Base-by-base conservation (phyloP, 2,329 filamentous ascomycete genomes). In the Aspergillus pseudoglaucus region DNA sequence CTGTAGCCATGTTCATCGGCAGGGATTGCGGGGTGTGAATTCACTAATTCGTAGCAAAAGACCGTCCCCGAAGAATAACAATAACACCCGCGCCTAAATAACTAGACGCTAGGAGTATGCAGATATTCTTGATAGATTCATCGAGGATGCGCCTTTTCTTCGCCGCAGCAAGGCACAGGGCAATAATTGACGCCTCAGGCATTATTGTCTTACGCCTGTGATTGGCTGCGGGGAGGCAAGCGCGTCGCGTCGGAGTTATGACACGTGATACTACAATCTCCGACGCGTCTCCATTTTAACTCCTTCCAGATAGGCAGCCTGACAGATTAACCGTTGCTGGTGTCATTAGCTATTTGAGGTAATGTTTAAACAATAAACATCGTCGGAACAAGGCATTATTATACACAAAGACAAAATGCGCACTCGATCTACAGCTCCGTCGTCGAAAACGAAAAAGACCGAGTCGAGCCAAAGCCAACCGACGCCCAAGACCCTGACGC, bases 401-500 rank as follows among this genome's bases (percentile, higher is more conserved):
- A 25, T 15, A 8, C 22, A 14, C 41, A 20, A 7, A 30, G 30
- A 33, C 46, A 48, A 45, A 42, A 66, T 59, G 55, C 64, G 56
- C 57, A 65, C 66, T 46, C 57, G 60, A 40, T 57, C 61, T 38
- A 35, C 52, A 25, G 48, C 63, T 27, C 55, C 58, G n/a, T 39
- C 52, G 15, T 23, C 47, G 3, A 49, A 52, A 41, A 48, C 47
- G 3, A 49, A 52, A 41, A 48, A 57, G 32, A 20, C 54, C 10
- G 48, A 53, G 6, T 6, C 52, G 12, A 49, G 59, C 22, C 46
- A 64, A 17, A 54, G 6, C 18, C 42, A 51, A 35, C 40, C 40
- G 40, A 25, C 40, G 10, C 23, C 43, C n/a, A 57, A 60, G 45
- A 40, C 44, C 17, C 56, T 56, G 30, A 54, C 48, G n/a, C 30